Evolutionary conservation across 2,329 filamentous ascomycete species (phyloP).

Genomic region (Huntiella bhutanensis): DNA sequence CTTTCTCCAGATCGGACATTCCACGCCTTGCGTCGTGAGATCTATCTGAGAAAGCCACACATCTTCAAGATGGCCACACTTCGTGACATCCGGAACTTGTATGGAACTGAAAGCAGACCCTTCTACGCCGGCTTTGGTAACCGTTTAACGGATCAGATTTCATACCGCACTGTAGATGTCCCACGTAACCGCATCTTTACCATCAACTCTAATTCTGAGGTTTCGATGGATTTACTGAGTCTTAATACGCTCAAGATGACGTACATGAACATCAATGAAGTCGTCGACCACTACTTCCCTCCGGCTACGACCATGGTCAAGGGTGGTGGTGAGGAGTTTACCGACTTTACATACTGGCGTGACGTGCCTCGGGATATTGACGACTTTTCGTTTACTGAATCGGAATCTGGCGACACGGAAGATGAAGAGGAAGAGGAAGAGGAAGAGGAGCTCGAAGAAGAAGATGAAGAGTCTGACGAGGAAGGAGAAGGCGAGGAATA

Average conservation of each 20-base stretch:
- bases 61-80: constrained; percentile 99
- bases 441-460: constrained; percentile 29
- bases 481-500: constrained; percentile 22
- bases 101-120: constrained; percentile 55
- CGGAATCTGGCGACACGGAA: constrained; percentile 29
- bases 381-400: constrained; percentile 74
- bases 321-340: constrained; percentile 82
- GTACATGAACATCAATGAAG: constrained; percentile 91
- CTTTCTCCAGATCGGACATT: constrained; percentile 90
- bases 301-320: constrained; percentile 73
- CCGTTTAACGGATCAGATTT: constrained; percentile 84
- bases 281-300: constrained; percentile 96
- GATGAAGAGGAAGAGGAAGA: constrained; percentile 35
- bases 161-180: constrained; percentile 89
- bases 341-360: constrained; percentile 94
- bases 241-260: constrained; percentile 92
- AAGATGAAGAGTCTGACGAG: constrained; percentile 29
- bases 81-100: constrained; percentile 80
- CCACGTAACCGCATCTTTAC: constrained; percentile 90
- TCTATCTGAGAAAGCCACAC: constrained; percentile 90
- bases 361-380: constrained; percentile 67
- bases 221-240: constrained; percentile 73
- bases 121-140: constrained; percentile 98
- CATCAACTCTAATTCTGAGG: constrained; percentile 94
- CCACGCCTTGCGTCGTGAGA: constrained; percentile 74